Evolutionary conservation across 768 basidiomycete species (phyloP).

Genomic region (Pulveroboletus frians): DNA sequence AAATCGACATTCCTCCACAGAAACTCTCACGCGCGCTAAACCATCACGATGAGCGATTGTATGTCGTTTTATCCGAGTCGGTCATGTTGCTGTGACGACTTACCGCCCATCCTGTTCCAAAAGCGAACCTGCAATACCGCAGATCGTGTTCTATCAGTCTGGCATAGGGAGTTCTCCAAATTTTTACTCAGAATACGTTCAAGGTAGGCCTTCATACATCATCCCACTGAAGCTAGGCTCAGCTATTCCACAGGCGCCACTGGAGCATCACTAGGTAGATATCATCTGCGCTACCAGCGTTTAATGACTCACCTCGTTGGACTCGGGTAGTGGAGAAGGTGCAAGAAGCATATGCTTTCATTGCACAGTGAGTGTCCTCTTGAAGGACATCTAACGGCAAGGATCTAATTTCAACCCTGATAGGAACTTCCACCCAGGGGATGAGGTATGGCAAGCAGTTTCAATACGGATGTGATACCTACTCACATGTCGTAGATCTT

Average conservation of each 20-base stretch:
- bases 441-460: conserved; percentile 46
- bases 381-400: neutral
- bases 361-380: conserved; percentile 56
- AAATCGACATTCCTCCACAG: conserved; percentile 25
- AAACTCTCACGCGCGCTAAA: conserved; percentile 50
- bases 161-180: conserved; percentile 57
- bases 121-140: conserved; percentile 43
- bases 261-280: conserved; percentile 54
- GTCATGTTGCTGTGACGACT: neutral
- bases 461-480: neutral
- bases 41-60: conserved; percentile 43
- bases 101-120: neutral
- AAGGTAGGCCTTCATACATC: conserved; percentile 39
- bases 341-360: conserved; percentile 76
- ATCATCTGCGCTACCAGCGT: neutral
- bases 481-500: conserved; percentile 49
- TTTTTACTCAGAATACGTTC: conserved; percentile 53
- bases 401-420: neutral
- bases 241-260: conserved; percentile 46
- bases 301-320: neutral
- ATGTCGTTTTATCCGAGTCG: conserved; percentile 1
- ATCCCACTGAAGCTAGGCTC: conserved; percentile 3
- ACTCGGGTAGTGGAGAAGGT: conserved; percentile 55
- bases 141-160: conserved; percentile 60
- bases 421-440: conserved; percentile 67